These are phyloP conservation scores for Cephalotrichum gorgonifer DNA, from an alignment of 2,329 filamentous ascomycete species.

Conservation along the genomic window DNA sequence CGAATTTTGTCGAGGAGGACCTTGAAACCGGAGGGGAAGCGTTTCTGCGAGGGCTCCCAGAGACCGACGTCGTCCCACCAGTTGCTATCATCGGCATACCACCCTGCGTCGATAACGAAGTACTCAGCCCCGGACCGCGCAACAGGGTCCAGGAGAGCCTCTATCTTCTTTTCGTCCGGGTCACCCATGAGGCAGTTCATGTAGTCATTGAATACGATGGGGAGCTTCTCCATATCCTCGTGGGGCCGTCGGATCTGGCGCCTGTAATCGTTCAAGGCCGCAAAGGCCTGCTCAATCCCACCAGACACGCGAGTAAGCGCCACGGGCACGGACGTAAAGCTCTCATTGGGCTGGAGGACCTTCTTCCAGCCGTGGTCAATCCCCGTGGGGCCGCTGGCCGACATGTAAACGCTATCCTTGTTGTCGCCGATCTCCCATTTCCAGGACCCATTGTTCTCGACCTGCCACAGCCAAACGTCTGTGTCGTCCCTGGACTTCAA, in stretches of 20 bases:
- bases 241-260: conserved; percentile 18
- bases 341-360: conserved; percentile 12
- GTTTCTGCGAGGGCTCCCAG: conserved; percentile 19
- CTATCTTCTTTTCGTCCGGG: conserved; percentile 20
- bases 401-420: conserved; percentile 20
- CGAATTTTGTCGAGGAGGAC: conserved; percentile 15
- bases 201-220: conserved; percentile 26
- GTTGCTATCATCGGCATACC: conserved; percentile 22
- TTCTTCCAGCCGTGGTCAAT: conserved; percentile 18
- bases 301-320: conserved; percentile 14
- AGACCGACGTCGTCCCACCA: conserved; percentile 26
- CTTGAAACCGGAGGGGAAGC: conserved; percentile 21
- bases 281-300: conserved; percentile 14
- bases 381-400: conserved; percentile 15
- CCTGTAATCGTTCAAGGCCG: conserved; percentile 17
- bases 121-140: conserved; percentile 20
- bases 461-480: conserved; percentile 22
- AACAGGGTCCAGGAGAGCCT: conserved; percentile 17
- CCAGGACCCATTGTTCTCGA: conserved; percentile 25
- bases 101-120: conserved; percentile 25
- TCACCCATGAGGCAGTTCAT: conserved; percentile 29
- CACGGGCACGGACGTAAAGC: conserved; percentile 14
- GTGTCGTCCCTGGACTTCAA: conserved; percentile 11
- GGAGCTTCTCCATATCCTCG: conserved; percentile 15
- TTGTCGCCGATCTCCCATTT: conserved; percentile 23